Evolutionary conservation across 2,329 filamentous ascomycete species (phyloP).

Genomic region (Alternaria sp.): DNA sequence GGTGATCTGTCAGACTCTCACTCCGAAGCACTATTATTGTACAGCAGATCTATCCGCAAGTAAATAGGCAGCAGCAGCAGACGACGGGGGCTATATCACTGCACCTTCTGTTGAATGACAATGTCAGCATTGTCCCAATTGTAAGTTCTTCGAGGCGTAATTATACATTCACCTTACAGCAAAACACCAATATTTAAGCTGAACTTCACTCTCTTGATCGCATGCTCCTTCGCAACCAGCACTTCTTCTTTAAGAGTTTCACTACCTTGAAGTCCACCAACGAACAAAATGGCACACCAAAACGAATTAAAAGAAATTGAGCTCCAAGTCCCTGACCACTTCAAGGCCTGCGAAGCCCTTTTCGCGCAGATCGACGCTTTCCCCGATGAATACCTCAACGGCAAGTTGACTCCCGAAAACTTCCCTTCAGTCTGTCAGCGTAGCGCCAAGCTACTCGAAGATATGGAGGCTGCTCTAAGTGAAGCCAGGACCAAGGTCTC

Average conservation of each 20-base stretch:
- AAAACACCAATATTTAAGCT: background rate
- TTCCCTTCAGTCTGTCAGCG: background rate
- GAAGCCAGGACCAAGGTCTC: background rate
- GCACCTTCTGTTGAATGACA: background rate
- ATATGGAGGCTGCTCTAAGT: background rate
- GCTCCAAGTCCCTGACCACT: background rate
- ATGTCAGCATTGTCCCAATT: background rate
- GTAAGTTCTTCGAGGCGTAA: background rate
- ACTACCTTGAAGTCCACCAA: background rate
- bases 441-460: background rate
- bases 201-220: background rate
- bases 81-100: background rate
- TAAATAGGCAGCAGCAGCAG: background rate
- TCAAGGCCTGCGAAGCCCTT: background rate
- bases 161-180: background rate
- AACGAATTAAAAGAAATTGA: background rate
- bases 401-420: background rate
- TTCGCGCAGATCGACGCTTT: background rate
- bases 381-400: background rate
- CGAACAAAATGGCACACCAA: background rate
- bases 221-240: background rate
- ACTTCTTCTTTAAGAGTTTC: background rate
- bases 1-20: no score
- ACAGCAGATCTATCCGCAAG: background rate
- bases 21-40: background rate